Evolutionary conservation across 257 asterid genomes (phyloP), one percentile per base, ranked within the genome.

Genomic region (Echium plantagineum): DNA sequence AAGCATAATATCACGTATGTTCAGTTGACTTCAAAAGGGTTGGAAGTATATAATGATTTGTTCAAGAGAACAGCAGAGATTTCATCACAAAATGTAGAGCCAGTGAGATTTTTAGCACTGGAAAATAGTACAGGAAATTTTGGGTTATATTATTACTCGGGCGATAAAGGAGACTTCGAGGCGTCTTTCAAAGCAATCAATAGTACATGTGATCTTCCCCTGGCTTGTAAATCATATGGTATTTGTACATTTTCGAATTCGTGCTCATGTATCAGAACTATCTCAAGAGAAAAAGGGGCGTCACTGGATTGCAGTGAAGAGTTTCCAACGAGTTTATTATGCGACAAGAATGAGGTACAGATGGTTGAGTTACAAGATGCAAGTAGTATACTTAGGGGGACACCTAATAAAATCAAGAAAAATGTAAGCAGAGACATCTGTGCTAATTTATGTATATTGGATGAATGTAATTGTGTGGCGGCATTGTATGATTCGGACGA

Each of bases 341-440:
- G 96, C 24, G 87, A 81, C 55, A 58, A 48, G 28, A 65, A 7
- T 9, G 22, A 42, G 7, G 81, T 64, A 1, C 85, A 81, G 61
- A 86, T 90, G 94, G 54, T 87, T 0, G 96, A 87, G 81, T 21
- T 87, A 35, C 65, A 58, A 52, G 94, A 87, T 2, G 80, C 83
- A 5, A 74, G 73, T 3, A 85, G 89, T 63, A 83, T 90, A n/a
- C 60, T 90, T 12, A 78, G 52, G 59, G 77, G 90, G 20, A 80
- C 10, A 9, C 58, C 64, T 5, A 35, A 60, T 5, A 30, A 60
- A 19, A 42, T 10, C 49, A 62, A 63, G 53, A 77, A 57, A 6
- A 69, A 67, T 20, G 68, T 71, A 16, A 78, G 69, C 63, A 85
- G 78, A 55, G 69, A 69, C 21, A 74, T 22, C 17, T 90, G 97